Base-by-base conservation (phyloP, 306 rosid genomes). In the Quercus ilex region DNA sequence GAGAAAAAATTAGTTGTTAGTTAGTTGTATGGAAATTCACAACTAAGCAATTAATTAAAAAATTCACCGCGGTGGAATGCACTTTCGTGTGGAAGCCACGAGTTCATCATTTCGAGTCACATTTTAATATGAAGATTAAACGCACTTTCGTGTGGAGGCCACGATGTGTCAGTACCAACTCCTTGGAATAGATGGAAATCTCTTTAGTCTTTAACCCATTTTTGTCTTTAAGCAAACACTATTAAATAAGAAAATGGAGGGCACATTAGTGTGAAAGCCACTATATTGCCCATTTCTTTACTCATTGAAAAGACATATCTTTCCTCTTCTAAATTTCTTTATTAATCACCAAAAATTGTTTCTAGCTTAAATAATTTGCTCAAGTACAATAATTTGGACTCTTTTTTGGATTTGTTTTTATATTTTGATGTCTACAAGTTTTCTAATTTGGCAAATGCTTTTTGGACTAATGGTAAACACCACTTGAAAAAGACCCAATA, bases 121-220 rank as follows among this genome's bases (percentile, higher is more conserved):
- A 62, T 35, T 64, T 46, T 23, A 83, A 57, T 41, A 70, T 56
- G 51, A 71, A 71, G 69, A 46, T 30, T 57, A 3, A 38, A 14
- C 33, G 26, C 74, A 84, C 85, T 84, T 86, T 84, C 81, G 80
- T 75, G 88, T 82, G 87, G 81, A 71, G 35, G 19, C 52, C 87
- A 75, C 88, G 74, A 55, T 77, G 51, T 33, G 30, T 33, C 15
- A 52, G 19, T 49, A 6, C 46, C 33, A 17, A 23, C 52, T 19
- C 19, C 43, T 30, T 23, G 12, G 30, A 23, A 23, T 21, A 23
- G 3, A 59, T 59, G 31, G 33, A 13, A 59, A 28, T 59, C 33
- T 11, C 17, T 21, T 59, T 28, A 59, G 46, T 8, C 11, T 41
- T 41, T 8, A 41, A 41, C 12, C 67, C 26, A 23, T 0, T 12